Conservation (phyloP, 495 filamentous ascomycete genomes). For the Talaromyces liani region DNA sequence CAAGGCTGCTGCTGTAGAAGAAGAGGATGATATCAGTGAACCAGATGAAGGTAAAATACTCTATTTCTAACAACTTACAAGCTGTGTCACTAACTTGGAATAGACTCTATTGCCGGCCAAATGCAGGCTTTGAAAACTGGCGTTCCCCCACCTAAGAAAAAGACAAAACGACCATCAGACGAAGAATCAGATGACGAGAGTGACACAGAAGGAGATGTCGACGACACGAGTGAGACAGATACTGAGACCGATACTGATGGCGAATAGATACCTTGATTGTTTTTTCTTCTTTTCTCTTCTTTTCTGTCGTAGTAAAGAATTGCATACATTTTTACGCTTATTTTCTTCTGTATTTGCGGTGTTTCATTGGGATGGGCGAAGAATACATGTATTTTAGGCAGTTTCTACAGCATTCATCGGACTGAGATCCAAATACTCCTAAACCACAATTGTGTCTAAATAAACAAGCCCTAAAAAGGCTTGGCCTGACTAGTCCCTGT, state of each 20-base stretch:
- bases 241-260: slow-evolving; percentile 68
- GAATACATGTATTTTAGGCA: not conserved
- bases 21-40: slow-evolving; percentile 89
- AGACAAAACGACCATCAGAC: slow-evolving; percentile 48
- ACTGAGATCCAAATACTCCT: not conserved
- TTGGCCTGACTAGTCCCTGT: too few relatives aligned
- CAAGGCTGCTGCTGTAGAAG: slow-evolving; percentile 68
- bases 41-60: slow-evolving; percentile 78
- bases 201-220: slow-evolving; percentile 78
- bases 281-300: slow-evolving; percentile 1
- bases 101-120: slow-evolving; percentile 91
- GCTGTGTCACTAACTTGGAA: slow-evolving; percentile 3
- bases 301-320: slow-evolving; percentile 3
- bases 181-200: slow-evolving; percentile 68
- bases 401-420: not conserved
- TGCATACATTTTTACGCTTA: not conserved
- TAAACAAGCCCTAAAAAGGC: not conserved
- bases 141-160: slow-evolving; percentile 45
- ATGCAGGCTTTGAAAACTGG: slow-evolving; percentile 84
- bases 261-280: slow-evolving; percentile 19
- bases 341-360: not conserved
- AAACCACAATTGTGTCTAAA: not conserved
- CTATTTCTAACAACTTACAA: not conserved
- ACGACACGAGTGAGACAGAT: slow-evolving; percentile 69
- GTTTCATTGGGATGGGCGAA: not conserved